Evolutionary conservation across 2,329 filamentous ascomycete species (phyloP).

Genomic region (Phoma herbarum): DNA sequence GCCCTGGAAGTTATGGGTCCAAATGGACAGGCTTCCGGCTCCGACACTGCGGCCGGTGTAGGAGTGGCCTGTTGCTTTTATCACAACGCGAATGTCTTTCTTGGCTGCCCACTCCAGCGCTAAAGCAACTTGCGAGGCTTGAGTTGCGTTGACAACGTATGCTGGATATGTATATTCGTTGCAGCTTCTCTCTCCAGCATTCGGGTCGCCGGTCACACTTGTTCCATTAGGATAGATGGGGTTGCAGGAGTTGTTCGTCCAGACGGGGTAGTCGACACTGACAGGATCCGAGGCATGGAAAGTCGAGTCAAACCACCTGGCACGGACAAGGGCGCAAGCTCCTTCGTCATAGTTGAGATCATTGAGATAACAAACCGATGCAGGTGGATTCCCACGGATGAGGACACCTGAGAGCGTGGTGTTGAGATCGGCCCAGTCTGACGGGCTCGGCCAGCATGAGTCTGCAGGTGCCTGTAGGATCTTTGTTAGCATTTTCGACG

Average conservation of each 20-base stretch:
- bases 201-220: constrained; percentile 35
- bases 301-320: constrained; percentile 41
- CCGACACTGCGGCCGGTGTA: constrained; percentile 36
- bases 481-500: too few species aligned
- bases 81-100: constrained; percentile 35
- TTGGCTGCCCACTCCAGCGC: constrained; percentile 36
- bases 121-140: constrained; percentile 25
- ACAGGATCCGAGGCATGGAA: constrained; percentile 39
- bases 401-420: constrained; percentile 30
- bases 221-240: constrained; percentile 44
- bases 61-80: constrained; percentile 43
- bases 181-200: constrained; percentile 36
- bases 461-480: constrained; percentile 23
- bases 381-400: constrained; percentile 34
- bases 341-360: constrained; percentile 33
- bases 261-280: constrained; percentile 42
- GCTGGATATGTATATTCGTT: constrained; percentile 35
- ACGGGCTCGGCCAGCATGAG: constrained; percentile 33
- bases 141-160: constrained; percentile 43
- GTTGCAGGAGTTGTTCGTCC: constrained; percentile 43
- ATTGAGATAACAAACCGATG: constrained; percentile 38
- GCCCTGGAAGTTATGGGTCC: constrained; percentile 40
- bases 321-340: constrained; percentile 31
- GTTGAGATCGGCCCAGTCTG: constrained; percentile 37
- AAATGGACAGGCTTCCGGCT: constrained; percentile 34